A percentile compares a stretch with the other conserved stretches of the same genome.
Conservation (phyloP, 106 monocot genomes). For the Posidonia australis region DNA sequence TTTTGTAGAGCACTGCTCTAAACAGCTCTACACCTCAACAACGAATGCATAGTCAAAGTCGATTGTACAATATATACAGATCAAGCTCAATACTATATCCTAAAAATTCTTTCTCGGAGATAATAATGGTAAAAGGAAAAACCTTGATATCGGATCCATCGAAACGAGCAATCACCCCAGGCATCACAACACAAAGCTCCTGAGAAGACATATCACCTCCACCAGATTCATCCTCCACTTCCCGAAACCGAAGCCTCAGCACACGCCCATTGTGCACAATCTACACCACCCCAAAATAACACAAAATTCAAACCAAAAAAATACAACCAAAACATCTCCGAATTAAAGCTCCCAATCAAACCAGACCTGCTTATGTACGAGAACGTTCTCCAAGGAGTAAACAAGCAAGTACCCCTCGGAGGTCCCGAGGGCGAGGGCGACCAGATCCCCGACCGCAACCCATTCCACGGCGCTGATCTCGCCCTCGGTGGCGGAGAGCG, state of each 20-base stretch:
- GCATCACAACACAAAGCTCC: constrained; percentile 70
- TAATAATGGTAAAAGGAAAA: background rate
- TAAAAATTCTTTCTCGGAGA: background rate
- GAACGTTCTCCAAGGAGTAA: constrained; percentile 52
- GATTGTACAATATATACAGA: background rate
- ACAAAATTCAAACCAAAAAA: background rate
- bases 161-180: constrained; percentile 64
- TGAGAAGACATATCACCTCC: constrained; percentile 28
- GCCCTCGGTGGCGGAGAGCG: constrained; percentile 46
- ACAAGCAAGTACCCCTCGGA: constrained; percentile 56
- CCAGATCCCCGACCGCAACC: constrained; percentile 40
- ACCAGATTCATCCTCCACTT: constrained; percentile 20
- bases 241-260: constrained; percentile 51
- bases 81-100: no score
- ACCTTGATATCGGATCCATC: constrained; percentile 87
- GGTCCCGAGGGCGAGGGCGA: constrained; percentile 61
- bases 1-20: constrained; percentile 49
- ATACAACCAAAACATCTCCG: background rate
- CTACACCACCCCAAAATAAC: constrained; percentile 24
- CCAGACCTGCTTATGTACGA: constrained; percentile 74
- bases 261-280: constrained; percentile 46
- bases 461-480: constrained; percentile 59
- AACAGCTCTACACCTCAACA: constrained; percentile 38
- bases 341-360: background rate
- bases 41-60: background rate